Evolutionary conservation across 768 basidiomycete species (phyloP), one percentile per base, ranked within the genome.

Genomic region (Pleurotus djamor): DNA sequence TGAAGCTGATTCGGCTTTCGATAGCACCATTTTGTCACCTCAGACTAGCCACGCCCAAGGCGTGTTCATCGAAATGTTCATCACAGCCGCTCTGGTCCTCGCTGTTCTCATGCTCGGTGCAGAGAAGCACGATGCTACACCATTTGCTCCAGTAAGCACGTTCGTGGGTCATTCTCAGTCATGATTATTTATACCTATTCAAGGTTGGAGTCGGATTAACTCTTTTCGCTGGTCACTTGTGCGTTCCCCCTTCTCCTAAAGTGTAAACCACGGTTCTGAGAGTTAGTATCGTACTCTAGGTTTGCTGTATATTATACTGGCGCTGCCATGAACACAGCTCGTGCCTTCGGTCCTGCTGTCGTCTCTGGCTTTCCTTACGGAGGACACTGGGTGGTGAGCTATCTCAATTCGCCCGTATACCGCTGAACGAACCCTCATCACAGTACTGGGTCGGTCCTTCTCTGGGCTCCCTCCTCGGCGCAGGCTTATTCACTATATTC

Each of bases 371-470:
- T 88, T 65, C 76, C 79, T 12, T 64, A 73, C 48, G 62, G 68
- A 28, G 59, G 72, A 5, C 88, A 89, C 47, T 89, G 86, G 87
- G 76, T 88, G 59, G 87, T 87, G 69, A 33, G 83, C 16, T 34
- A 6, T 37, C 33, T 5, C 32, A 21, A 17, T 0, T 38, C 36
- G 14, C n/a, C 4, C 17, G 55, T 3, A 28, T 13, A 6, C 58
- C 33, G 48, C 32, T 33, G 59, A 16, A 21, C 48, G 33, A 2
- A 49, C 16, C 16, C 9, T 43, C 13, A 33, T 33, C 37, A 51
- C 50, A 88, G 85, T 87, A 87, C 64, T 88, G 87, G 88, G 71
- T 89, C 5, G 89, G 90, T 44, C 88, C 88, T 0, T 80, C 80
- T 55, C 74, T 91, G 16, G 89, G 90, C 33, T 79, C 86, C 4